Evolutionary conservation across 371 early-diverging fungal species (phyloP), one percentile per base, ranked within the genome.

Genomic region (Mucor plumbeus): DNA sequence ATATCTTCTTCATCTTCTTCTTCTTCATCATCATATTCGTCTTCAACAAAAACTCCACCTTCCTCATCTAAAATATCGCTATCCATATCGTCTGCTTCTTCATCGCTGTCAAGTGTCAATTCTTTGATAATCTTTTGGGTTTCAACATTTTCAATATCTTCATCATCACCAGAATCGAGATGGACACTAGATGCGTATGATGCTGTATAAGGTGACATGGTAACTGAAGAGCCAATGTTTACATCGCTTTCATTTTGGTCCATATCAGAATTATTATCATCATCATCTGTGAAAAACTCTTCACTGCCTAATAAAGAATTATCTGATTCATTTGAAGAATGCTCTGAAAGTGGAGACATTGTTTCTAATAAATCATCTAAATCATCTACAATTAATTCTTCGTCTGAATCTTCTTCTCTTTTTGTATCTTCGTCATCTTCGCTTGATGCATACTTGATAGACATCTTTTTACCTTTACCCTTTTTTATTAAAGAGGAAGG

Each of bases 81-180:
- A 31, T 62, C 63, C 17, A 59, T 61, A 36, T 71, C 69, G 2
- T 65, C 68, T 0, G 44, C 65, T 36, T 59, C 64, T 13, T 70
- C 67, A 35, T 82, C 85, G 55, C 73, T 75, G 44, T 63, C 54
- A 1, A 59, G 62, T 19, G 63, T 65, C 39, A 77, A 47, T 7
- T 82, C 79, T n/a, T 71, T 65, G 54, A 80, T 82, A 17, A 80
- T 74, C 0, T 79, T 76, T 50, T 61, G 64, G 63, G 81, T 79
- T 62, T 83, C 81, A 41, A 69, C 74, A 35, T 71, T 61, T 56
- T 83, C 84, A 17, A 79, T 69, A 47, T 78, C 75, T 26, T 79
- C 81, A 60, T 79, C 79, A 33, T 81, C 83, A 9, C 76, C 84
- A 3, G 78, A 81, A 56, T 79, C 81, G 21, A 83, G 73, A 47